A percentile compares a stretch with the other conserved stretches of the same genome.
Evolutionary conservation across 2,329 filamentous ascomycete genomes (phyloP).

Genomic region (Ascocoryne sarcoides): DNA sequence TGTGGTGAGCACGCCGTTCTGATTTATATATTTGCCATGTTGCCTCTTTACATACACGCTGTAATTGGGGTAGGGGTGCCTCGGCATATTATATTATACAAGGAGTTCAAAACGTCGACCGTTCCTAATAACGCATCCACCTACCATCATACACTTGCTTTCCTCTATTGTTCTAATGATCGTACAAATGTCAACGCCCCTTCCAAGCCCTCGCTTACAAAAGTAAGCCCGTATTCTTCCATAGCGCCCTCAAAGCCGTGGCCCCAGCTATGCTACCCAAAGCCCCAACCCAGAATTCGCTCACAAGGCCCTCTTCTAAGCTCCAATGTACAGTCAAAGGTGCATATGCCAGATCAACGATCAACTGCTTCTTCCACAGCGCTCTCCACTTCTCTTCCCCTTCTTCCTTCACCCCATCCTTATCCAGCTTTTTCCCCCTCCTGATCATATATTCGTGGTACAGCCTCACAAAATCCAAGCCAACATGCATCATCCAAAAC

Average conservation of each 20-base stretch:
- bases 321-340: conserved; percentile 83
- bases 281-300: conserved; percentile 48
- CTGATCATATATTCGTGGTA: conserved; percentile 23
- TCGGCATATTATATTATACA: no score
- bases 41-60: no score
- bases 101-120: no score
- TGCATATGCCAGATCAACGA: conserved; percentile 66
- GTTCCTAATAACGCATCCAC: no score
- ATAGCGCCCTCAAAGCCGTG: conserved; percentile 36
- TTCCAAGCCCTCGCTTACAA: no score
- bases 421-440: conserved; percentile 25
- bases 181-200: no score
- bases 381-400: conserved; percentile 27
- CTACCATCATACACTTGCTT: no score
- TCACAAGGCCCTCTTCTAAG: conserved; percentile 54
- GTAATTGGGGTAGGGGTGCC: no score
- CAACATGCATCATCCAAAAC: conserved; percentile 73
- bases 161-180: no score
- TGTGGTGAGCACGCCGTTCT: no score
- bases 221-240: conserved; percentile 30
- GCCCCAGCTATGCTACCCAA: conserved; percentile 44
- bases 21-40: no score
- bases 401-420: conserved; percentile 25
- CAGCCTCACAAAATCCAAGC: conserved; percentile 64
- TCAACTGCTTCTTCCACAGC: conserved; percentile 56